A percentile compares a stretch with the other conserved stretches of the same genome.
These are phyloP conservation scores for Fusarium agapanthi DNA, from an alignment of 2,329 filamentous ascomycete species.

Conservation along the genomic window DNA sequence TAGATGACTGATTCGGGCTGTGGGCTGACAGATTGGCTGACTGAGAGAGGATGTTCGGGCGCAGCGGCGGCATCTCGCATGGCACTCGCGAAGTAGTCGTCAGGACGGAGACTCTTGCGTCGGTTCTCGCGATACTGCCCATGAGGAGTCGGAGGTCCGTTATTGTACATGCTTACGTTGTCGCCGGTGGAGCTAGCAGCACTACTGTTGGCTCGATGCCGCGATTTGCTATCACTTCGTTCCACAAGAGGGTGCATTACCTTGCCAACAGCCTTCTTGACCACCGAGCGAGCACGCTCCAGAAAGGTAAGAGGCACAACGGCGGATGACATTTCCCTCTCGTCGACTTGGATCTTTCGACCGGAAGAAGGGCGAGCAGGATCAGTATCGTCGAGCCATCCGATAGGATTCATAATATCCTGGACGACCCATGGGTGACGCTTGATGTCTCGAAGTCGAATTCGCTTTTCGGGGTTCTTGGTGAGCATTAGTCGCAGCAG, in stretches of 20 bases:
- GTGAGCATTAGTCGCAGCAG: slow-evolving; percentile 80
- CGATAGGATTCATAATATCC: slow-evolving; percentile 75
- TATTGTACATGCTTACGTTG: slow-evolving; percentile 56
- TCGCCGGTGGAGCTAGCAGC: slow-evolving; percentile 71
- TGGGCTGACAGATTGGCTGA: slow-evolving; percentile 37
- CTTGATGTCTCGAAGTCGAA: slow-evolving; percentile 91
- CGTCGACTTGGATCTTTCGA: slow-evolving; percentile 90
- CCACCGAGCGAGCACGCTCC: slow-evolving; percentile 81
- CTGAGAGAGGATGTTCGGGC: slow-evolving; percentile 38
- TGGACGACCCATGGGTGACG: slow-evolving; percentile 90
- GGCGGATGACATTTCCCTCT: slow-evolving; percentile 86
- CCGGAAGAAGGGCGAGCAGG: slow-evolving; percentile 80
- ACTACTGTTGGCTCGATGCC: slow-evolving; percentile 68
- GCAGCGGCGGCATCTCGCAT: slow-evolving; percentile 46
- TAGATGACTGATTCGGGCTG: slow-evolving; percentile 45
- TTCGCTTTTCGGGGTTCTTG: slow-evolving; percentile 90
- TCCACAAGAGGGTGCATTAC: slow-evolving; percentile 70
- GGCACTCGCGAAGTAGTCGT: slow-evolving; percentile 61
- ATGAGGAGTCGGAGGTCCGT: slow-evolving; percentile 60
- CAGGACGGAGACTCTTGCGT: slow-evolving; percentile 62
- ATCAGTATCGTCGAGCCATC: slow-evolving; percentile 96
- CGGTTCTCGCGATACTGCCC: slow-evolving; percentile 56
- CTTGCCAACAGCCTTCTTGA: slow-evolving; percentile 73
- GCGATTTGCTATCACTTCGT: slow-evolving; percentile 62
- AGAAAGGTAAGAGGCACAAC: slow-evolving; percentile 90